Percentiles rank a stretch among this genome's conserved stretches.
phyloP scores from a whole-genome alignment of 306 rosid genomes.

The Fagus sylvatica region DNA sequence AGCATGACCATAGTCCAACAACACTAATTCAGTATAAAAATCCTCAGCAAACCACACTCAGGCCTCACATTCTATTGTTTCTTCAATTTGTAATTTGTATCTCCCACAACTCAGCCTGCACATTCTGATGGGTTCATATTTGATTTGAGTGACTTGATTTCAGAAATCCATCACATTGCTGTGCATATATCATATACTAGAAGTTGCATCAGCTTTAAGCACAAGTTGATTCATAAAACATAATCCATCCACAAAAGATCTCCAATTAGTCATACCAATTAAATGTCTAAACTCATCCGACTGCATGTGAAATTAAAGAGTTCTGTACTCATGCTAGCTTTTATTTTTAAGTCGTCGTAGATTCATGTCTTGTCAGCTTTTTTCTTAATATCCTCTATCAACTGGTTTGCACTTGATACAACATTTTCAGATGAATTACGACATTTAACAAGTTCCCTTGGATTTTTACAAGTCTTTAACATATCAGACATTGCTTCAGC shows the following conservation, averaged over 20 bases:
- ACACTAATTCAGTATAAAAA: constrained; percentile 18
- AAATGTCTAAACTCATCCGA: background rate
- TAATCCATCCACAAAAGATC: too few relatives aligned
- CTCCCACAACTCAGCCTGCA: background rate
- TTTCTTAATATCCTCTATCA: constrained; percentile 54
- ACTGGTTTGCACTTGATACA: constrained; percentile 44
- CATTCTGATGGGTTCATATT: background rate
- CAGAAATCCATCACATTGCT: constrained; percentile 1
- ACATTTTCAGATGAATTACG: constrained; percentile 45
- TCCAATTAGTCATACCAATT: background rate
- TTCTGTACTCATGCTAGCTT: constrained; percentile 15
- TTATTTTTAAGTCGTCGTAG: constrained; percentile 11
- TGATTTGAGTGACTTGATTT: background rate
- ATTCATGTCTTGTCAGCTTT: constrained; percentile 27
- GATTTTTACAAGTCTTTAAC: constrained; percentile 66
- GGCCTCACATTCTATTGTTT: background rate
- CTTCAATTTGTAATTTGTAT: background rate
- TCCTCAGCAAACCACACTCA: too few relatives aligned
- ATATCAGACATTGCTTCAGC: constrained; percentile 72
- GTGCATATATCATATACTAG: background rate
- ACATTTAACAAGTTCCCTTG: constrained; percentile 54
- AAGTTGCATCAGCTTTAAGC: too few relatives aligned
- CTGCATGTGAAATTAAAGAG: constrained; percentile 17
- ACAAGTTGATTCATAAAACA: too few relatives aligned
- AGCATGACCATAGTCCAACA: constrained; percentile 43